Evolutionary conservation across 331 rosid species (phyloP).

Genomic region (Acacia pycnantha): DNA sequence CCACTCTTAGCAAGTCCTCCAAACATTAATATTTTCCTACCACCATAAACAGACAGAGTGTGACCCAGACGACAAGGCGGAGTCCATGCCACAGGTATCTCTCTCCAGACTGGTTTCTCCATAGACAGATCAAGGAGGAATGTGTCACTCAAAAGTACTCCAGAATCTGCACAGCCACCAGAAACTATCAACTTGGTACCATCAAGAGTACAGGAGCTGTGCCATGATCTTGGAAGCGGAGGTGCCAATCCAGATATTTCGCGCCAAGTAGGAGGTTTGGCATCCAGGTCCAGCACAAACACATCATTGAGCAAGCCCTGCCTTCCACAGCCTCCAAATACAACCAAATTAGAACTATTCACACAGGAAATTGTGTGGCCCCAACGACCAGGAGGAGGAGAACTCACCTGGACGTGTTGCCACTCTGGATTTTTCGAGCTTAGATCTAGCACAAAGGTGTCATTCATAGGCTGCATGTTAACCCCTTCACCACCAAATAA

Average conservation of each 20-base stretch:
- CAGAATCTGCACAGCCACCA: constrained; percentile 99
- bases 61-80: constrained; percentile 99
- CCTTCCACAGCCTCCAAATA: constrained; percentile 98
- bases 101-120: constrained; percentile 98
- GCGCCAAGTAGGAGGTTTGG: constrained; percentile 96
- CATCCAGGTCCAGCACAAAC: constrained; percentile 91
- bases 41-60: constrained; percentile 95
- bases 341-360: constrained; percentile 91
- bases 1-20: constrained; percentile 99
- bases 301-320: constrained; percentile 99
- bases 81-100: constrained; percentile 97
- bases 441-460: constrained; percentile 89
- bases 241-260: constrained; percentile 99
- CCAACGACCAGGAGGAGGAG: constrained; percentile 99
- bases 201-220: constrained; percentile 97
- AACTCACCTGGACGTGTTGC: constrained; percentile 97
- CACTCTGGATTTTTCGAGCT: constrained; percentile 92
- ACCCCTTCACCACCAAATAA: constrained; percentile 94
- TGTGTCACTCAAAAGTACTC: constrained; percentile 95
- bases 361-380: constrained; percentile 98
- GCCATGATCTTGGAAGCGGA: constrained; percentile 99
- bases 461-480: constrained; percentile 87
- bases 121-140: constrained; percentile 95
- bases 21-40: constrained; percentile 96
- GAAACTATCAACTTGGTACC: constrained; percentile 98